Base-by-base conservation (phyloP, 257 asterid genomes). In the Primulina huaijiensis region DNA sequence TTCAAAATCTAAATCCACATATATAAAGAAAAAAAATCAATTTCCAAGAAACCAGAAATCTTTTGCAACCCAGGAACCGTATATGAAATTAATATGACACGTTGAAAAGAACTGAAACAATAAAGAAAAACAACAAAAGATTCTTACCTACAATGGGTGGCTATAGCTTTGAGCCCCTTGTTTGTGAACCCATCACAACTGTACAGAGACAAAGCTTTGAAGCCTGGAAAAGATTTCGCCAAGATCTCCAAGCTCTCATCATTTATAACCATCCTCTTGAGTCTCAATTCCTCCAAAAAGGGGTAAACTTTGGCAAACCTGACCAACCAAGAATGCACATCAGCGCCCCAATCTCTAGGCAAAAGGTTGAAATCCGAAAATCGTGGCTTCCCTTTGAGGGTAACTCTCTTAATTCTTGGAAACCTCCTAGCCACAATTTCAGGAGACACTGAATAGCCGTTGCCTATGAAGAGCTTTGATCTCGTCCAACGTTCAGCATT, bases 161-260 rank as follows among this genome's bases (percentile, higher is more conserved):
- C 85, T 63, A 91, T 73, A 72, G 86, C 78, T 79, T 86, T 78
- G 74, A 91, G 89, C 70, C 97, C 97, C 63, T 78, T 76, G 21
- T 84, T 87, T 74, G 79, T 85, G 74, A 86, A 91, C 12, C 97
- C 97, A 76, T 91, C 97, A 64, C 97, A 91, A 57, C 95, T 89
- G 55, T 78, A 67, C 84, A 91, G 81, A 46, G 95, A 83, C 70
- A 89, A 82, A 52, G 86, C 86, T 78, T 83, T 91, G 85, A 91
- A 91, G 67, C 75, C 76, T 1, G 84, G 85, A 74, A 87, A 91
- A 0, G 95, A 81, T 62, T 76, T 84, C 4, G 95, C 96, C 80
- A 91, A 73, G 66, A 90, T 87, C 84, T 85, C 90, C 85, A 90
- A 76, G 80, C 96, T 88, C 79, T 88, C 92, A 69, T 90, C 95